These are phyloP conservation scores for Ophidiomyces ophidiicola DNA, from an alignment of 2,329 filamentous ascomycete species.

Conservation along the genomic window DNA sequence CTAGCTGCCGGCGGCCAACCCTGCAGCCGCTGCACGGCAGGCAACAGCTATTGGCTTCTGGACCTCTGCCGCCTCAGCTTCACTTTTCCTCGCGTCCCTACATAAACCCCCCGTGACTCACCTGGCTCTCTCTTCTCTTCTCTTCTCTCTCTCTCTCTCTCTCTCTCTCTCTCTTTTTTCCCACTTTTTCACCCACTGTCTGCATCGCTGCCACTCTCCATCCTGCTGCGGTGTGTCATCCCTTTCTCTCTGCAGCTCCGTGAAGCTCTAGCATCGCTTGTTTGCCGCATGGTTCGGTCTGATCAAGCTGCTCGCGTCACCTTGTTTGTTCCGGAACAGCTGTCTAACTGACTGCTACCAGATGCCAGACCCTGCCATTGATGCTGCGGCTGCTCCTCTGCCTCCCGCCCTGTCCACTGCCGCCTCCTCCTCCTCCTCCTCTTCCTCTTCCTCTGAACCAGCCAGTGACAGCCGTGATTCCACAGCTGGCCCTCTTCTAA, in stretches of 20 bases:
- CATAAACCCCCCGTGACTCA: neutral
- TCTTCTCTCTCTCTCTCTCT: neutral
- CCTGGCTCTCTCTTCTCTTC: neutral
- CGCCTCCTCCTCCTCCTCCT: too few relatives aligned
- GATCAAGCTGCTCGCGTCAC: too few relatives aligned
- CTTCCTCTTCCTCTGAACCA: too few relatives aligned
- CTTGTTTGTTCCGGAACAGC: neutral
- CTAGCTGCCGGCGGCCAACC: too few relatives aligned
- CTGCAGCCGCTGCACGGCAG: too few relatives aligned
- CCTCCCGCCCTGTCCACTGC: too few relatives aligned
- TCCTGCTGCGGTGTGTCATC: neutral
- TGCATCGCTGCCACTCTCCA: neutral
- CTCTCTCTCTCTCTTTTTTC: constrained; percentile 2
- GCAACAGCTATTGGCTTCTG: constrained; percentile 11
- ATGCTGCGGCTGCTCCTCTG: neutral
- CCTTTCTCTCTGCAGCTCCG: neutral
- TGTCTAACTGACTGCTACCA: neutral
- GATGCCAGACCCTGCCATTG: neutral
- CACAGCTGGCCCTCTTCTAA: constrained; percentile 17
- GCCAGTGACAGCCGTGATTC: constrained; percentile 17
- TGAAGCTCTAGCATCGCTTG: neutral
- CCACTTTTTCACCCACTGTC: neutral
- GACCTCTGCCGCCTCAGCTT: constrained; percentile 1
- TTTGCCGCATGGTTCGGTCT: constrained; percentile 1
- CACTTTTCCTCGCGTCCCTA: neutral